Evolutionary conservation across 805 yeast genomes (phyloP), one percentile per base, ranked within the genome.

Genomic region (Teunomyces cretensis): DNA sequence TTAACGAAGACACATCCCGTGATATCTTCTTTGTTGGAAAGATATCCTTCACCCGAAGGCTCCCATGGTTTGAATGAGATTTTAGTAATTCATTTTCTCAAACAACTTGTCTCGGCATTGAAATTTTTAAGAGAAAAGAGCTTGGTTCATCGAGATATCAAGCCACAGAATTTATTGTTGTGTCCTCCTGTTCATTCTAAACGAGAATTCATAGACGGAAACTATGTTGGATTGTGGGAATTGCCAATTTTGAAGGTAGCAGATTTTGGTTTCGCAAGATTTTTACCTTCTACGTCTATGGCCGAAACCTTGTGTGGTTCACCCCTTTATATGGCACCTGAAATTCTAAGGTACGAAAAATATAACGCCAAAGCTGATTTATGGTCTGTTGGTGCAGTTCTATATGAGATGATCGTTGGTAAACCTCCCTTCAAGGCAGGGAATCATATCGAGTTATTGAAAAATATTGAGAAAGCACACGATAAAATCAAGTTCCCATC

Each of bases 241-340:
- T 72, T 94, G 49, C 99, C 99, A 1, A 78, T 91, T 8, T 74
- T 94, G 51, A 92, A 92, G 64, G 83, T 94, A 48, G 99, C 99
- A 9, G 99, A 94, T 69, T 94, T 94, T 67, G 99, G 99, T 1
- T 94, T 94, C 70, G 99, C 99, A 4, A 76, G 98, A 50, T 88
- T 91, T 60, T 74, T 94, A 56, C 99, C 99, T 6, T 83, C 87
- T 41, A 86, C 97, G 1, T 84, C 96, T 1, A 75, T 94, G 80
- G 98, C 98, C 1, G 99, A 94, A 62, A 94, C 99, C 1, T 72
- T 94, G 53, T 94, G 99, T 74, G 99, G 99, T 1, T 88, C 96
- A 9, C 99, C 99, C 2, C 76, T 94, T 36, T 94, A 94, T 67
- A 94, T 94, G 99, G 99, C 99, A 0, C 99, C 99, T 0, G 99